Percentiles rank a stretch among this genome's conserved stretches.
Conservation (phyloP, 768 basidiomycete genomes). For the Hypsizygus marmoreus region DNA sequence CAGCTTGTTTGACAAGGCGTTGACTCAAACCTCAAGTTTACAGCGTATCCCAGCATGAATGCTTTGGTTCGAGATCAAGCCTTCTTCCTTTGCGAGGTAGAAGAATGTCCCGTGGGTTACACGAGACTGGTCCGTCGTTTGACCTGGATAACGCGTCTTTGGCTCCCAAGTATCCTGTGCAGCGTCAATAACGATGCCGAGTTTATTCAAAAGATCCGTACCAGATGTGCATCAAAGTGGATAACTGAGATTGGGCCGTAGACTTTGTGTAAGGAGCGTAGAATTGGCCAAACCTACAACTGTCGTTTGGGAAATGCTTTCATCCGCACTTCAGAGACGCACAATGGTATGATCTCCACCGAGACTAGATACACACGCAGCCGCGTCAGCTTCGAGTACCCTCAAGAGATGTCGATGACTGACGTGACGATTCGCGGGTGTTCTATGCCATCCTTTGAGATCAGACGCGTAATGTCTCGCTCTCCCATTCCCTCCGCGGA, state of each 20-base stretch:
- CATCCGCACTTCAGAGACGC: conserved; percentile 9
- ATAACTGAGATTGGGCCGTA: conserved; percentile 85
- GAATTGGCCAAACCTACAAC: conserved; percentile 70
- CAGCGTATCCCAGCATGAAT: conserved; percentile 88
- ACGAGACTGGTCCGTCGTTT: conserved; percentile 60
- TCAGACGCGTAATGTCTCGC: conserved; percentile 36
- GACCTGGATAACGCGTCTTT: conserved; percentile 49
- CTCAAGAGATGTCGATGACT: conserved; percentile 1
- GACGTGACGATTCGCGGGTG: conserved; percentile 78
- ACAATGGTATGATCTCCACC: conserved; percentile 92
- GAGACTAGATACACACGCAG: conserved; percentile 40
- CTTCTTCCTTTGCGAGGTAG: conserved; percentile 75
- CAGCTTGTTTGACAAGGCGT: conserved; percentile 20
- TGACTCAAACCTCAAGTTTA: conserved; percentile 50
- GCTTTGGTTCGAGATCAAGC: conserved; percentile 72
- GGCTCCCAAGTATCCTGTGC: conserved; percentile 63
- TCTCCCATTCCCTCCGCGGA: conserved; percentile 34
- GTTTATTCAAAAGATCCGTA: conserved; percentile 27
- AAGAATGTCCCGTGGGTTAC: conserved; percentile 90
- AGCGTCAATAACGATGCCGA: not conserved
- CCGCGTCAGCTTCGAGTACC: conserved; percentile 4
- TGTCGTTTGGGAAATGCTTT: conserved; percentile 30
- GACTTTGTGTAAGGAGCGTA: conserved; percentile 74
- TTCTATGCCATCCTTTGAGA: conserved; percentile 58
- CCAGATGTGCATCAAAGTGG: conserved; percentile 74